phyloP scores from a whole-genome alignment of 106 monocot species.

The Dioscorea zingiberensis region DNA sequence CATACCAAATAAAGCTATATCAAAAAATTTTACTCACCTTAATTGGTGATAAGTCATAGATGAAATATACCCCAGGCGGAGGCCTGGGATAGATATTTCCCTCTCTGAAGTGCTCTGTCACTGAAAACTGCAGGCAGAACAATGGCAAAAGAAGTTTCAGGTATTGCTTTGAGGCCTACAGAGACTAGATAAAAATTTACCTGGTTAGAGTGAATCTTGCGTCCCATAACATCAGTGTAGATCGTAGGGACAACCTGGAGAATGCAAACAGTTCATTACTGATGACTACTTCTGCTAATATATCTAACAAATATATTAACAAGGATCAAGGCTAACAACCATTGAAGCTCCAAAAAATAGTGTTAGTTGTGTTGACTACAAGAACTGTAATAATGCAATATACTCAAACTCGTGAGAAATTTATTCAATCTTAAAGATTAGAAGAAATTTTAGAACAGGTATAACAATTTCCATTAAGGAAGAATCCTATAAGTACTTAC shows the following conservation, averaged over 20 bases:
- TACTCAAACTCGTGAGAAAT: too few species aligned
- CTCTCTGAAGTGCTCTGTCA: constrained; percentile 93
- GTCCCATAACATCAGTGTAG: constrained; percentile 77
- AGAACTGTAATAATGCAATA: too few species aligned
- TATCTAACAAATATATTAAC: too few species aligned
- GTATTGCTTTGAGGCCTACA: not conserved
- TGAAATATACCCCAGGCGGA: constrained; percentile 72
- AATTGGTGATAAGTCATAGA: constrained; percentile 95
- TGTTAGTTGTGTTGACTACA: too few species aligned
- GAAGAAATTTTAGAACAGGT: too few species aligned
- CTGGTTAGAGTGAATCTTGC: constrained; percentile 88
- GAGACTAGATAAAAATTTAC: constrained; percentile 17
- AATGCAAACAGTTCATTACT: constrained; percentile 7
- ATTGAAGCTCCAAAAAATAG: too few species aligned
- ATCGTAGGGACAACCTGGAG: constrained; percentile 92
- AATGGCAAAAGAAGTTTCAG: not conserved
- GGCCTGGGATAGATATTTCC: constrained; percentile 45
- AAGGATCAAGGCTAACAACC: too few species aligned
- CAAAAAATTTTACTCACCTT: constrained; percentile 39
- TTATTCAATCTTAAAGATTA: too few species aligned
- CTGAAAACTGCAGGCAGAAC: constrained; percentile 74
- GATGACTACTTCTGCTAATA: too few species aligned
- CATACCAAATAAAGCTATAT: too few species aligned
- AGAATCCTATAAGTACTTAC: constrained; percentile 21
- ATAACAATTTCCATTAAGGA: not conserved